These are phyloP conservation scores for Aureobasidium sp. DNA, from an alignment of 2,329 filamentous ascomycete genomes.

Conservation along the genomic window DNA sequence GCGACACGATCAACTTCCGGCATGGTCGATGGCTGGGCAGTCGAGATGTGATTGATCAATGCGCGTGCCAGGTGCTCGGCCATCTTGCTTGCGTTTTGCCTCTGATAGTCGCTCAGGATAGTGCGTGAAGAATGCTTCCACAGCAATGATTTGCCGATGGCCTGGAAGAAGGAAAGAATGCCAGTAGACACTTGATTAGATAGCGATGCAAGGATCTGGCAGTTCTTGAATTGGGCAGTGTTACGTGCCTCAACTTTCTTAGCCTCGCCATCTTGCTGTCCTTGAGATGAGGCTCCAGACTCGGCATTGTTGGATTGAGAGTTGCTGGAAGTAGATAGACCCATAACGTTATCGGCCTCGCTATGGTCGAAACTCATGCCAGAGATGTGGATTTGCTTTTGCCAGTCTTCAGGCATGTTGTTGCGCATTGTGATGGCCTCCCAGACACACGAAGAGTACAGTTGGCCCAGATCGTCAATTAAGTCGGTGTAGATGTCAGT, in stretches of 20 bases:
- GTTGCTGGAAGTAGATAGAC: constrained; percentile 12
- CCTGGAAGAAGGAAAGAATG: constrained; percentile 79
- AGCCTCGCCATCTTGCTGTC: not conserved
- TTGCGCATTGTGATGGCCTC: constrained; percentile 73
- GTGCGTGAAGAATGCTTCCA: constrained; percentile 47
- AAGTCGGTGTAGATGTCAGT: constrained; percentile 75
- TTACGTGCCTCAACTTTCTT: not conserved
- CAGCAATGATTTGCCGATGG: constrained; percentile 72
- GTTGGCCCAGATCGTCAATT: constrained; percentile 63
- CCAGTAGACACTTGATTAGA: constrained; percentile 70
- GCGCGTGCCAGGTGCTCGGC: constrained; percentile 64
- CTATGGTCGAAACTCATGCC: constrained; percentile 30
- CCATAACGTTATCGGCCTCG: constrained; percentile 33
- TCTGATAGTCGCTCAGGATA: constrained; percentile 51
- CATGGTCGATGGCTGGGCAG: not conserved
- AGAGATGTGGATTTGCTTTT: constrained; percentile 35
- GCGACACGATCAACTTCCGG: constrained; percentile 30
- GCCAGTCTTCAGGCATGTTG: constrained; percentile 63
- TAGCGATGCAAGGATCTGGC: constrained; percentile 64
- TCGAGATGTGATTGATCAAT: constrained; percentile 47
- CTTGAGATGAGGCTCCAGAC: not conserved
- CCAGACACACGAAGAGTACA: constrained; percentile 73
- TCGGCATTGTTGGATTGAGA: not conserved
- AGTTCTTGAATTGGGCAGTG: constrained; percentile 58
- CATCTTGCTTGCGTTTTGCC: constrained; percentile 52